phyloP scores from a whole-genome alignment of 306 rosid species.

The Crataegus laevigata region DNA sequence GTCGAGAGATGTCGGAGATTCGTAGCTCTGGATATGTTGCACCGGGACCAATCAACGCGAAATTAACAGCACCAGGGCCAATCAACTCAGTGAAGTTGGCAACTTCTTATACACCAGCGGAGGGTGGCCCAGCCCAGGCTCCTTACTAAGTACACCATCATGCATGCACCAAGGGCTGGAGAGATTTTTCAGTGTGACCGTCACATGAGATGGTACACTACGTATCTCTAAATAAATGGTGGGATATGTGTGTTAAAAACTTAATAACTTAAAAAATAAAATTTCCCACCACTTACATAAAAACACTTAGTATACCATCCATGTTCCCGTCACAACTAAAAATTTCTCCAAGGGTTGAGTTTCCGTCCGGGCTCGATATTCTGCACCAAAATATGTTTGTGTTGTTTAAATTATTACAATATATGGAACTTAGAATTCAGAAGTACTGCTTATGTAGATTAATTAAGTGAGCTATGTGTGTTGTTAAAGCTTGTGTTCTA shows the following conservation, averaged over 20 bases:
- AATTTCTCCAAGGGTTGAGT: not conserved
- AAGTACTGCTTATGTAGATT: not conserved
- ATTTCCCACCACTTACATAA: no score
- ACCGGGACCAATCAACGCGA: constrained; percentile 41
- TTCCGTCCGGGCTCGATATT: not conserved
- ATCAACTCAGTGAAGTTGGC: constrained; percentile 8
- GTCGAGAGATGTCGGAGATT: constrained; percentile 65
- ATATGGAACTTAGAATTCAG: not conserved
- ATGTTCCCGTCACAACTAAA: no score
- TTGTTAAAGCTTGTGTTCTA: not conserved
- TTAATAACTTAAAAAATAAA: no score
- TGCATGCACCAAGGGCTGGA: no score
- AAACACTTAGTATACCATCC: no score
- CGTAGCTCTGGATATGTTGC: constrained; percentile 64
- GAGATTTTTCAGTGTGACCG: not conserved
- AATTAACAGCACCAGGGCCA: constrained; percentile 19
- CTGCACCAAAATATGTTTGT: not conserved
- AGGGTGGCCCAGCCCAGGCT: not conserved
- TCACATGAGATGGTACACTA: not conserved
- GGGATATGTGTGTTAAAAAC: no score
- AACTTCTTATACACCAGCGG: not conserved
- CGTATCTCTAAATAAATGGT: no score
- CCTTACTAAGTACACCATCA: not conserved
- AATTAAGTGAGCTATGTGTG: not conserved
- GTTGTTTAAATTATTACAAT: not conserved